Evolutionary conservation across 306 rosid species (phyloP), one percentile per base, ranked within the genome.

Genomic region (Malus sieversii): DNA sequence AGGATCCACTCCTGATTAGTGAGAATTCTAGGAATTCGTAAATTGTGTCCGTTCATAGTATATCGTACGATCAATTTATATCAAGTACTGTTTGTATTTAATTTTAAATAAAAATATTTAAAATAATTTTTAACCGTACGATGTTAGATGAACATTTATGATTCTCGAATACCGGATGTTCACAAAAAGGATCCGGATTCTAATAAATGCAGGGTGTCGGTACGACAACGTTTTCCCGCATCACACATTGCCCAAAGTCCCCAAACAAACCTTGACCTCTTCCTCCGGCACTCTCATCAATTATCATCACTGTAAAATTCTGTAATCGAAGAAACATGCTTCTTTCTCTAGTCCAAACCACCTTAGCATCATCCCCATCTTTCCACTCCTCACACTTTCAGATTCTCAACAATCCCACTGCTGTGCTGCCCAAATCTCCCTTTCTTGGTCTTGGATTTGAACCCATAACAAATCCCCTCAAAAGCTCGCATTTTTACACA

Each of bases 331-430:
- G 83, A 57, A 69, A 93, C 11, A 40, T 93, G 98, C 85, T 76
- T 86, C 87, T 80, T 58, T 82, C 91, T 30, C 83, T 80, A n/a
- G 83, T 88, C 7, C 97, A 84, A 58, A 71, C 80, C 74, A 30
- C 83, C 65, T 75, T 71, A 33, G 35, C 79, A 0, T 88, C 83
- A 40, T 40, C 45, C 13, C 81, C 85, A 10, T 33, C 53, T 57
- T 76, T 81, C 51, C 82, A 79, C 14, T 87, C 81, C 66, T 29
- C 82, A 66, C 33, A 33, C 65, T 61, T 70, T 12, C 64, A 71
- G 45, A 10, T 7, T 79, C 72, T 68, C 6, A 71, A 44, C 22
- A 65, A 35, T 27, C 76, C 87, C 29, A 30, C 83, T 6, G 15
- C 78, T 20, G 23, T 65, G 19, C 78, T 84, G 1, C 92, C 97